A percentile compares a stretch with the other conserved stretches of the same genome.
Conservation (phyloP, 108 stramenopile species). For the Nannochloropsis salina region DNA sequence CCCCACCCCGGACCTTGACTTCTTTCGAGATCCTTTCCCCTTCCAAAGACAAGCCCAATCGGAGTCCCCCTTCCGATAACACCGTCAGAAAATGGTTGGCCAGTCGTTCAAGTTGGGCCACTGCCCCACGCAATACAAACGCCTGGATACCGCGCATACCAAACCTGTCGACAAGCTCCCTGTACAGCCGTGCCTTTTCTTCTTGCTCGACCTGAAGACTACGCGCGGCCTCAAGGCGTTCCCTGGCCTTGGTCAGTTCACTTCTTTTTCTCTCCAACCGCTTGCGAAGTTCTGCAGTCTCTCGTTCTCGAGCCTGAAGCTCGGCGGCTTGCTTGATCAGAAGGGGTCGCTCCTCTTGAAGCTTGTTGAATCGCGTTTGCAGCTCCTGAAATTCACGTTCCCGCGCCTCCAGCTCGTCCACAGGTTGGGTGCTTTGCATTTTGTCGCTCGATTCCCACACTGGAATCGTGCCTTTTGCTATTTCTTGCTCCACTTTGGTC, state of each 20-base stretch:
- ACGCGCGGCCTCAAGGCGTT: not conserved
- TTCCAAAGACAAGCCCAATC: conserved; percentile 43
- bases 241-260: not conserved
- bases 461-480: not conserved
- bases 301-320: not conserved
- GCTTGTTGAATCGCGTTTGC: not conserved
- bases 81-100: conserved; percentile 33
- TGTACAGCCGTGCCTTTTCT: not conserved
- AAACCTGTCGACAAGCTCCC: not conserved
- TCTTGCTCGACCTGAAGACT: not conserved
- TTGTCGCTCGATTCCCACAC: not conserved
- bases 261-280: not conserved
- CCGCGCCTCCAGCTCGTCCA: not conserved
- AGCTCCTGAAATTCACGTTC: not conserved
- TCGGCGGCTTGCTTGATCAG: conserved; percentile 6
- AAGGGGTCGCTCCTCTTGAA: not conserved
- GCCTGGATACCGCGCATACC: conserved; percentile 2
- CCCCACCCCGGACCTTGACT: conserved; percentile 28
- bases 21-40: conserved; percentile 48
- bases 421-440: not conserved
- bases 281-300: not conserved
- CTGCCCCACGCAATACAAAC: conserved; percentile 49
- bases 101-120: conserved; percentile 44
- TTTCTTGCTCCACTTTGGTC: not conserved
- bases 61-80: conserved; percentile 49